Percentiles rank a stretch among this genome's conserved stretches.
Evolutionary conservation across 257 asterid genomes (phyloP).

Genomic region (Paraleonurus japonicus): DNA sequence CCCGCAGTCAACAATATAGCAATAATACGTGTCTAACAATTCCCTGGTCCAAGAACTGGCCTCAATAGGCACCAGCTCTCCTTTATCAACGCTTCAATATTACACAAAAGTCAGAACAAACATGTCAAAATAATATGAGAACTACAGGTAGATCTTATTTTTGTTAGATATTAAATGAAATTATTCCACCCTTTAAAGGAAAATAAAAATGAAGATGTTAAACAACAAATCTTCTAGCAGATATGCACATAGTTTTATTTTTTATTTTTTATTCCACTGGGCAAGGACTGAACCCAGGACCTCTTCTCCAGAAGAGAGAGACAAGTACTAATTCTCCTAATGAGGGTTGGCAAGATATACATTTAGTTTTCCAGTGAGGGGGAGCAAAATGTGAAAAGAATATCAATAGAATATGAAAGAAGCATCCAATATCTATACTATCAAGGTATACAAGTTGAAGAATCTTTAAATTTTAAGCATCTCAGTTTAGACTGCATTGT

Average conservation of each 20-base stretch:
- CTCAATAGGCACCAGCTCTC: constrained; percentile 67
- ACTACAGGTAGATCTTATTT: not conserved
- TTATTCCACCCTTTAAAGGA: not conserved
- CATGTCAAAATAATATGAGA: constrained; percentile 7
- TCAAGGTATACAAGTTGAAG: not conserved
- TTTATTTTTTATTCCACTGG: not conserved
- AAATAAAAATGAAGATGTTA: not conserved
- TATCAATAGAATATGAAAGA: not conserved
- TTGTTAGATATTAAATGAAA: not conserved
- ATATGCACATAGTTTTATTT: not conserved
- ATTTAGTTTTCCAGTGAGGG: not conserved
- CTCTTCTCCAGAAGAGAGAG: too few species aligned
- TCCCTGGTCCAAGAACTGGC: constrained; percentile 75
- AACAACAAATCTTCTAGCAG: not conserved
- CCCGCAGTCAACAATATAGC: constrained; percentile 92
- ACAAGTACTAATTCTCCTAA: too few species aligned
- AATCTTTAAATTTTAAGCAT: not conserved
- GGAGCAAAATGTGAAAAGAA: not conserved
- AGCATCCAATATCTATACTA: constrained; percentile 1
- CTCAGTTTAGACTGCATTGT: not conserved
- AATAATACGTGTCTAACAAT: constrained; percentile 74
- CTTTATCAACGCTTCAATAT: constrained; percentile 57
- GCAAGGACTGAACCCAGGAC: too few species aligned
- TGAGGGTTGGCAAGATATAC: not conserved
- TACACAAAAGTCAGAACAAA: constrained; percentile 5